These are phyloP conservation scores for Clavariopsis aquatica DNA, from an alignment of 495 filamentous ascomycete species.

Conservation along the genomic window DNA sequence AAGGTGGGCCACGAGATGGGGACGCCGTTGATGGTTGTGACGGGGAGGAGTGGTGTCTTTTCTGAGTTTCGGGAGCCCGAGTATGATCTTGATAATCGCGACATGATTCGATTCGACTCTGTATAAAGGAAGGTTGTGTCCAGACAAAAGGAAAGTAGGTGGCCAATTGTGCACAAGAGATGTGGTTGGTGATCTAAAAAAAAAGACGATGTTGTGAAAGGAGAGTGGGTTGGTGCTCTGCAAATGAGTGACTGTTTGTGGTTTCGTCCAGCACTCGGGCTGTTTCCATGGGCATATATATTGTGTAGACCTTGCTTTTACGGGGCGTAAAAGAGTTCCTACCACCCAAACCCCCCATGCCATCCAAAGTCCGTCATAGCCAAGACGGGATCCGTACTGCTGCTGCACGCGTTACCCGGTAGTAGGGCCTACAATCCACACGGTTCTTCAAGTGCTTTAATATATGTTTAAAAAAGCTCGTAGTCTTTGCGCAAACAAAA, in stretches of 20 bases:
- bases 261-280: neutral
- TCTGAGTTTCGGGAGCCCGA: neutral
- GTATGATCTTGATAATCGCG: neutral
- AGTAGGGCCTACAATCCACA: neutral
- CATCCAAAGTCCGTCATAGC: neutral
- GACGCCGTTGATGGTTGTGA: slow-evolving; percentile 1
- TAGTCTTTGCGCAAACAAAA: no score
- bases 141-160: neutral
- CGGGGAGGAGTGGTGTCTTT: slow-evolving; percentile 4
- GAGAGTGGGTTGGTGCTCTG: neutral
- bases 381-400: neutral
- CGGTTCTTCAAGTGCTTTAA: neutral
- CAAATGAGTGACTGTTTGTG: neutral
- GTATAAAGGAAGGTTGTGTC: no score
- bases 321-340: neutral
- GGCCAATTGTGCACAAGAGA: neutral
- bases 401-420: neutral
- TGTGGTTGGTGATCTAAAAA: no score
- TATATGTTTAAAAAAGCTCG: no score
- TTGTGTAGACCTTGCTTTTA: neutral
- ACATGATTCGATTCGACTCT: no score
- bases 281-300: neutral
- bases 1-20: neutral
- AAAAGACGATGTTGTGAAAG: neutral
- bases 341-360: neutral